These are phyloP conservation scores for Ustilago crameri DNA, from an alignment of 1,284 basidiomycete genomes.

Conservation along the genomic window DNA sequence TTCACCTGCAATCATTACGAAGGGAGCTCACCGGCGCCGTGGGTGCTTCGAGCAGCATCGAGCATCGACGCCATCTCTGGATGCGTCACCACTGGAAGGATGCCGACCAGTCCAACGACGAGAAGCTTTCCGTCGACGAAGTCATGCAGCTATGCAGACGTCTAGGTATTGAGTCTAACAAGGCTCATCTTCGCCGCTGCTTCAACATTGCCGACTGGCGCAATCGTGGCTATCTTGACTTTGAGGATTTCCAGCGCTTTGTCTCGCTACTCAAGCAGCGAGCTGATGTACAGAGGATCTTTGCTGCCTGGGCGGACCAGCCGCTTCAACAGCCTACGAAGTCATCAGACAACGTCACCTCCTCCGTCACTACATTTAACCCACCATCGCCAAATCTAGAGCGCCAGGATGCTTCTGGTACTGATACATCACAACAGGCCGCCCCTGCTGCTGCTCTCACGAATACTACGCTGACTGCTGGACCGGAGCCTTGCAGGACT, in stretches of 20 bases:
- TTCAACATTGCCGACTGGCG: constrained; percentile 82
- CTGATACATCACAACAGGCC: constrained; percentile 1
- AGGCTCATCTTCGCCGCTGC: constrained; percentile 74
- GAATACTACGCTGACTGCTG: background rate
- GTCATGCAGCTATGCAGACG: constrained; percentile 80
- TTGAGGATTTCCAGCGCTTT: constrained; percentile 83
- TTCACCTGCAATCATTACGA: constrained; percentile 68
- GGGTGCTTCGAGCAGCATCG: constrained; percentile 67
- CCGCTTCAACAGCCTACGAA: constrained; percentile 7
- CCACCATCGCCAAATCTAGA: background rate
- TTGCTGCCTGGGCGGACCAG: constrained; percentile 49
- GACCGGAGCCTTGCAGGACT: constrained; percentile 20
- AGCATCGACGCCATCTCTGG: constrained; percentile 79
- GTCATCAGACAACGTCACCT: background rate
- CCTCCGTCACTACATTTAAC: background rate
- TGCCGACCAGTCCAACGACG: constrained; percentile 75
- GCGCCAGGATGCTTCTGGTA: background rate
- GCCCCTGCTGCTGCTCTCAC: constrained; percentile 6
- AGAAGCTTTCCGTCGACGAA: constrained; percentile 78
- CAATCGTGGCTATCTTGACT: constrained; percentile 79
- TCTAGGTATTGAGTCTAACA: constrained; percentile 78
- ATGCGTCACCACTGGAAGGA: constrained; percentile 84
- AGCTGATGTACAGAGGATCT: constrained; percentile 77
- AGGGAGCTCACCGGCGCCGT: constrained; percentile 52
- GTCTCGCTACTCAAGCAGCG: constrained; percentile 85